Conservation (phyloP, 345 rosid species). For the Salix brachista region DNA sequence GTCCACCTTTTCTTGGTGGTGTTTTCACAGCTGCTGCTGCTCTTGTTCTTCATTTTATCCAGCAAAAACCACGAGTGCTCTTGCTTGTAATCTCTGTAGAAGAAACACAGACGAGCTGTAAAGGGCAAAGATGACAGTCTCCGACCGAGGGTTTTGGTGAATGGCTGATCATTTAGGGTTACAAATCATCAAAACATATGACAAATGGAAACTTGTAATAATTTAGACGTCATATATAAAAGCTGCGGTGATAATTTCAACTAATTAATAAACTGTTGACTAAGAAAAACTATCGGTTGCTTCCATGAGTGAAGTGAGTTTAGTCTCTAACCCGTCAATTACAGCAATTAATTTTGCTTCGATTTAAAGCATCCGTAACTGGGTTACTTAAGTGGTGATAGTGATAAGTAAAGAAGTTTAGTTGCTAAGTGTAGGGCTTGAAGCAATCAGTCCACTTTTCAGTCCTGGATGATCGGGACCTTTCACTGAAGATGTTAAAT, state of each 20-base stretch:
- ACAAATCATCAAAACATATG: too few relatives aligned
- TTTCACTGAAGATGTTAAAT: neutral
- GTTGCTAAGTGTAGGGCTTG: conserved; percentile 4
- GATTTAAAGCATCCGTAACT: conserved; percentile 24
- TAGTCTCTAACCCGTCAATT: conserved; percentile 26
- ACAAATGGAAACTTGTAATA: too few relatives aligned
- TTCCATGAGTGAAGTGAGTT: conserved; percentile 20
- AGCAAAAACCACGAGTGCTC: too few relatives aligned
- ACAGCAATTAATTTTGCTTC: conserved; percentile 22
- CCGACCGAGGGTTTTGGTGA: too few relatives aligned
- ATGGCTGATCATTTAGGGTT: too few relatives aligned
- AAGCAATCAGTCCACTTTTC: conserved; percentile 10
- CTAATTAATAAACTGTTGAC: conserved; percentile 12
- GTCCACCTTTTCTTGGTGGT: too few relatives aligned
- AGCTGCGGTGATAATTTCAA: neutral
- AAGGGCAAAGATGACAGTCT: too few relatives aligned
- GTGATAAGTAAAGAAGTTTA: conserved; percentile 9
- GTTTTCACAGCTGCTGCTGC: too few relatives aligned
- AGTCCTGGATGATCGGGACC: neutral
- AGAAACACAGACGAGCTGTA: too few relatives aligned
- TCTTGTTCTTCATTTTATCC: too few relatives aligned
- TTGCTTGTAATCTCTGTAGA: too few relatives aligned
- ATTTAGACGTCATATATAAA: too few relatives aligned
- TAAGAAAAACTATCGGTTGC: conserved; percentile 16
- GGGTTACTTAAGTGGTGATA: conserved; percentile 21